These are phyloP conservation scores for Plasmodium yoelii DNA, from an alignment of 169 alveolate species.

Conservation along the genomic window DNA sequence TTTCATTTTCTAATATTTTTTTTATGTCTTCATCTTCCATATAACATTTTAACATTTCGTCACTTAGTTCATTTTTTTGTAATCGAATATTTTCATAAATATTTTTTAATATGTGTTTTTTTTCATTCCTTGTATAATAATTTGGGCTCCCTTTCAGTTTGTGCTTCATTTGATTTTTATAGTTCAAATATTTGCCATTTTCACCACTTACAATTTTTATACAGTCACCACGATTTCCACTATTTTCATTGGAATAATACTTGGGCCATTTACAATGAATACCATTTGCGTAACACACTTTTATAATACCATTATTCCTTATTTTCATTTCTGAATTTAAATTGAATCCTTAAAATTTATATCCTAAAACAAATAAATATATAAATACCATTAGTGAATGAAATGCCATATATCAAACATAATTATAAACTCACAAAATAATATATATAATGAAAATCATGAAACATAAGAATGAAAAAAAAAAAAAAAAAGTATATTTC, in stretches of 20 bases:
- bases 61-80: slow-evolving; percentile 12
- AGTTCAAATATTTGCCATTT: no score
- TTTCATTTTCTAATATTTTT: slow-evolving; percentile 42
- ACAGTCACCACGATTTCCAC: background rate
- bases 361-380: no score
- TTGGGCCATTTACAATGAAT: slow-evolving; percentile 2
- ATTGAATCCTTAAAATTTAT: background rate
- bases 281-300: background rate
- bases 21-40: slow-evolving; percentile 56
- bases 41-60: slow-evolving; percentile 29
- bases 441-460: no score
- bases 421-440: background rate
- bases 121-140: slow-evolving; percentile 69
- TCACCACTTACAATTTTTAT: no score
- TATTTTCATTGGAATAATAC: slow-evolving; percentile 9
- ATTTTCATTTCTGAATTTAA: slow-evolving; percentile 29
- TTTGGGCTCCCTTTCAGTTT: slow-evolving; percentile 15
- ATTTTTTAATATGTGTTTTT: slow-evolving; percentile 35
- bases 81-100: slow-evolving; percentile 53
- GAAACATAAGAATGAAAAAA: background rate
- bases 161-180: background rate
- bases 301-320: slow-evolving; percentile 11
- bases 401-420: no score
- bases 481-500: slow-evolving; percentile 6
- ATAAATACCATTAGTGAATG: no score